These are phyloP conservation scores for Metarhizium brunneum DNA, from an alignment of 2,329 filamentous ascomycete species.

Conservation along the genomic window DNA sequence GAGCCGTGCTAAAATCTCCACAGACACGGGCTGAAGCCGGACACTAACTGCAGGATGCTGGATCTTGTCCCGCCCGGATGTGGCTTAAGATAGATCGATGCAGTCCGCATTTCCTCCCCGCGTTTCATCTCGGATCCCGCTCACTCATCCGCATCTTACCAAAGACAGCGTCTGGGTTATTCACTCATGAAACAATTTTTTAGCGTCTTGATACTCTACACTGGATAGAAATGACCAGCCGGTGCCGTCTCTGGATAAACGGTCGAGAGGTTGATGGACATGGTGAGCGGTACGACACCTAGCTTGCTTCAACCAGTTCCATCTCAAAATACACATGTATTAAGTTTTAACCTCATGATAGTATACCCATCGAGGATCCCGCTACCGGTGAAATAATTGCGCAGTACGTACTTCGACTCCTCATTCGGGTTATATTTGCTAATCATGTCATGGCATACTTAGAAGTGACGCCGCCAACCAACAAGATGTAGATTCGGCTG, in stretches of 20 bases:
- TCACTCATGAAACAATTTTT: no score
- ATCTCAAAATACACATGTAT: not conserved
- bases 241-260: constrained; percentile 6
- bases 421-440: not conserved
- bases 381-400: constrained; percentile 43
- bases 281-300: constrained; percentile 4
- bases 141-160: no score
- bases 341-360: constrained; percentile 15
- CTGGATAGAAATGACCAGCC: not conserved
- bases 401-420: constrained; percentile 24
- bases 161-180: no score
- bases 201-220: no score
- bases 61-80: no score
- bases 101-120: no score
- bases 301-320: not conserved
- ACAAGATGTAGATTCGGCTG: constrained; percentile 17
- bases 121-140: no score
- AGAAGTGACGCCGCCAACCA: constrained; percentile 21
- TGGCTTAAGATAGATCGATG: no score
- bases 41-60: not conserved
- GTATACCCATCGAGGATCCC: constrained; percentile 44
- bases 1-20: no score
- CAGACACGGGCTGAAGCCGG: not conserved
- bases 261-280: constrained; percentile 4
- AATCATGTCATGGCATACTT: not conserved